phyloP scores from a whole-genome alignment of 1,284 basidiomycete species.

The Ustilago nuda region DNA sequence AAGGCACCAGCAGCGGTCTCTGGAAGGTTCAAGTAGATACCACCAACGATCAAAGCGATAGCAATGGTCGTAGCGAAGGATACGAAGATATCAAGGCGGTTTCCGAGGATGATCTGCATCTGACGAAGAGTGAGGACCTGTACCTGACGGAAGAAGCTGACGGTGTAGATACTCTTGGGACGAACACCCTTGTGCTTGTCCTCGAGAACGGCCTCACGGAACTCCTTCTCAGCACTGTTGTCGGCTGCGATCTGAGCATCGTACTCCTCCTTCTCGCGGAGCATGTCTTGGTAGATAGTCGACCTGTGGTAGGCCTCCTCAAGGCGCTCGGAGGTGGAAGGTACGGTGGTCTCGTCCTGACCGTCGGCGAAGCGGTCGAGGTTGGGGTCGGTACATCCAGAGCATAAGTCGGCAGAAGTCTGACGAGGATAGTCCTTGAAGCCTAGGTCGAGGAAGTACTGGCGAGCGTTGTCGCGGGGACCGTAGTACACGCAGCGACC shows the following conservation, averaged over 20 bases:
- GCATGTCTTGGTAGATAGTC: constrained; percentile 34
- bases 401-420: constrained; percentile 74
- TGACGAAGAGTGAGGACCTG: constrained; percentile 78
- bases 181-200: constrained; percentile 47
- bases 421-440: constrained; percentile 77
- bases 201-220: constrained; percentile 39
- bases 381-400: constrained; percentile 77
- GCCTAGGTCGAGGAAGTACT: constrained; percentile 78
- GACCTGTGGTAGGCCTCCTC: constrained; percentile 47
- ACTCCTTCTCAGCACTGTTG: constrained; percentile 33
- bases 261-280: constrained; percentile 68
- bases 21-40: constrained; percentile 78
- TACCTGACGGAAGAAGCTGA: constrained; percentile 49
- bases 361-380: constrained; percentile 72
- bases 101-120: constrained; percentile 82
- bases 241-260: constrained; percentile 39
- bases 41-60: constrained; percentile 82
- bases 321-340: constrained; percentile 48
- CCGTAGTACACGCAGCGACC: constrained; percentile 87
- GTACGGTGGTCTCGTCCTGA: constrained; percentile 35
- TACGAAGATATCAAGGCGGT: constrained; percentile 80
- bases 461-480: constrained; percentile 77
- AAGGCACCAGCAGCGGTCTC: constrained; percentile 74
- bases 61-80: constrained; percentile 69
- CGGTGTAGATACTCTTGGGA: constrained; percentile 39